These are phyloP conservation scores for Pyrenophora tritici-repentis DNA, from an alignment of 2,329 filamentous ascomycete genomes.

Conservation along the genomic window DNA sequence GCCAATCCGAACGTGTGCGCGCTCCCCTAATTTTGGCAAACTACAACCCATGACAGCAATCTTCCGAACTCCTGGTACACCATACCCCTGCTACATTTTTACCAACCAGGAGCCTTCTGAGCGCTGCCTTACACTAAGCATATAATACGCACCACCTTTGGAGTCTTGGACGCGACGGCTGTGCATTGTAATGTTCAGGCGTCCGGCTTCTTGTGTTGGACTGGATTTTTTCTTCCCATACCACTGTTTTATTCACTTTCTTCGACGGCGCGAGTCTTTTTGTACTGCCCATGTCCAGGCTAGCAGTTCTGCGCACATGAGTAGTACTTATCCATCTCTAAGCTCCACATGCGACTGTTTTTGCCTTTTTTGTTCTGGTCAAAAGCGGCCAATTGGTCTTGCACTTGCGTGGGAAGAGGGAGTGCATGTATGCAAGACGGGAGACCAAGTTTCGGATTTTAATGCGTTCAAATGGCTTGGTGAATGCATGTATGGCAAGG, in stretches of 20 bases:
- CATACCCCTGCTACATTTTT: constrained; percentile 35
- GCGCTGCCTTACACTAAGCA: constrained; percentile 26
- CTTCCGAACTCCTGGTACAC: constrained; percentile 30
- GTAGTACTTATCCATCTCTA: constrained; percentile 22
- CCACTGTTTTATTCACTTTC: constrained; percentile 37
- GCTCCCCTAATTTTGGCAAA: constrained; percentile 32
- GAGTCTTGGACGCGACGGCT: constrained; percentile 31
- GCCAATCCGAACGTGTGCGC: constrained; percentile 39
- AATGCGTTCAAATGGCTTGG: constrained; percentile 9
- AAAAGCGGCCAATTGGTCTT: constrained; percentile 25
- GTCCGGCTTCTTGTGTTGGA: constrained; percentile 36
- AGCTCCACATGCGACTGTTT: constrained; percentile 19
- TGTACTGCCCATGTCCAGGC: constrained; percentile 22
- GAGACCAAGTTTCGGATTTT: constrained; percentile 26
- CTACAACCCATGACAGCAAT: constrained; percentile 34
- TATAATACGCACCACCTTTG: constrained; percentile 41
- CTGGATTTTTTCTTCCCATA: constrained; percentile 39
- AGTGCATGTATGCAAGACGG: constrained; percentile 12
- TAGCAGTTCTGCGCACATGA: constrained; percentile 37
- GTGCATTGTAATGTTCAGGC: constrained; percentile 38
- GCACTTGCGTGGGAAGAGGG: constrained; percentile 7
- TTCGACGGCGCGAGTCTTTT: constrained; percentile 24
- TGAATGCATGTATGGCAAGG: constrained; percentile 3
- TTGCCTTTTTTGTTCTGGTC: constrained; percentile 18
- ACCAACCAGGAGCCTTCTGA: constrained; percentile 27